Evolutionary conservation across 2,329 filamentous ascomycete species (phyloP), one percentile per base, ranked within the genome.

Genomic region (Rhynchosporium secalis): DNA sequence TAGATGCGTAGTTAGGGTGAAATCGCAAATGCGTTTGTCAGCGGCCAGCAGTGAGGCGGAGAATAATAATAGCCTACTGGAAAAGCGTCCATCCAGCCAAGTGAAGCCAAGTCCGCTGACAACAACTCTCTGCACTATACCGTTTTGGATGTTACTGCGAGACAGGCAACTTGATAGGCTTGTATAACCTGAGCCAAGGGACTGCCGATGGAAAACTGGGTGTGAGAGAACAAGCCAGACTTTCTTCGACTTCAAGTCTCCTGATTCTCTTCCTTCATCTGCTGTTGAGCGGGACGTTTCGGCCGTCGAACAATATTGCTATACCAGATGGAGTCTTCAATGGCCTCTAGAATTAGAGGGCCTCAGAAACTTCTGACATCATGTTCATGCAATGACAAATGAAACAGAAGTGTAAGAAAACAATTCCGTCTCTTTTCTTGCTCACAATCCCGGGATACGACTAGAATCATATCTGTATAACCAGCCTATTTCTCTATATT

Each of bases 321-420:
- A 51, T 51, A 10, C 48, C 48, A 15, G 9, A n/a, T 36, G 36
- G 31, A 51, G 48, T 51, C 31, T 36, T 5, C 9, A 38, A 15
- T 51, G 20, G 15, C 29, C 48, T 33, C 13, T 20, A 15, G 29
- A n/a, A 5, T 38, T 9, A 36, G 15, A 15, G 15, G 13, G 13
- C 3, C 43, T n/a, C 20, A n/a, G 5, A 20, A 36, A 15, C 4
- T 38, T 51, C 36, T 51, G 48, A 26, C 48, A 51, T 51, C 48
- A 51, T 31, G 31, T 38, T 51, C 48, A 38, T 51, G 31, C 48
- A 8, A 26, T 51, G 48, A 51, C 48, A 51, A 51, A 51, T n/a
- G 13, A 20, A 7, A 6, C 15, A 51, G 29, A 36, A 15, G 15
- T 38, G 31, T 33, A 15, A 20, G 8, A 20, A n/a, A 38, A 9